Evolutionary conservation across 1,284 basidiomycete genomes (phyloP).

Genomic region (Sanguinoderma infundibulare): DNA sequence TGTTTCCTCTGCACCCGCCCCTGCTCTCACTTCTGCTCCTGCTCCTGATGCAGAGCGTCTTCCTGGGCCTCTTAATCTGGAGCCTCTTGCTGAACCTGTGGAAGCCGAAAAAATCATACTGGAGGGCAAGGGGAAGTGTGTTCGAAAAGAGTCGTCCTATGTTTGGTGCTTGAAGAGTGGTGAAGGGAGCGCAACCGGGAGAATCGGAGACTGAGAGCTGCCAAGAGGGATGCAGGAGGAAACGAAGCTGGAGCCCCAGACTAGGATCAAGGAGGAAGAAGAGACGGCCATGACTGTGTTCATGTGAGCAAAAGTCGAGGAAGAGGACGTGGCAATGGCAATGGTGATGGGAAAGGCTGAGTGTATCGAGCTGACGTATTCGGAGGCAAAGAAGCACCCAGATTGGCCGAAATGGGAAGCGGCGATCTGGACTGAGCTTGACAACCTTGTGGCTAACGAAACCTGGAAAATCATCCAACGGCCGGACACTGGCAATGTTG

Average conservation of each 20-base stretch:
- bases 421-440: conserved; percentile 35
- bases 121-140: neutral
- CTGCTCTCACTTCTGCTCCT: no score
- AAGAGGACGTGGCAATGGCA: conserved; percentile 9
- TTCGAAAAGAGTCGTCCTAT: conserved; percentile 3
- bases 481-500: conserved; percentile 27
- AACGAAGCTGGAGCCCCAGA: neutral
- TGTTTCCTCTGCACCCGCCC: no score
- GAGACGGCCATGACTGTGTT: neutral
- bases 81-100: neutral
- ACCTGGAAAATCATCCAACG: conserved; percentile 31
- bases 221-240: neutral
- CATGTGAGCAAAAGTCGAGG: conserved; percentile 1
- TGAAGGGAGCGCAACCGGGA: neutral
- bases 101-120: neutral
- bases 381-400: conserved; percentile 25
- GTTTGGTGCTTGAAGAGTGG: neutral
- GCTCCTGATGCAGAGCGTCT: no score
- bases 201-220: neutral
- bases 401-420: conserved; percentile 31
- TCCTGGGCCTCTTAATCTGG: no score
- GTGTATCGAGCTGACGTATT: conserved; percentile 18
- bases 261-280: neutral
- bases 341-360: conserved; percentile 18
- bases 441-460: conserved; percentile 20